These are phyloP conservation scores for Acanthamoeba pearcei DNA, from an alignment of 208 protist species.

Conservation along the genomic window DNA sequence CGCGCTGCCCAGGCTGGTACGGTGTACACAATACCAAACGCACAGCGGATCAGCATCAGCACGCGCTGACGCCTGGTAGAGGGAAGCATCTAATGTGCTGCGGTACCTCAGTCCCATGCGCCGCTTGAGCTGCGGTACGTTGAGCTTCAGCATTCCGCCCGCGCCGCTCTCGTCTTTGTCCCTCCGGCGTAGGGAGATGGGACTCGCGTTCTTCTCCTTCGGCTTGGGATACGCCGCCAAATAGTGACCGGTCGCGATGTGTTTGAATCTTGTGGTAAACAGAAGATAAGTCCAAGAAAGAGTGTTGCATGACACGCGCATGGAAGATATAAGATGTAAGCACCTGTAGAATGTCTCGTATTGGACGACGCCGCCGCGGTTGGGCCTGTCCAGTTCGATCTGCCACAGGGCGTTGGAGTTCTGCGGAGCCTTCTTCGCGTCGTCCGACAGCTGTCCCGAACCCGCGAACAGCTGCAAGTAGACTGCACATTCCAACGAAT, in stretches of 20 bases:
- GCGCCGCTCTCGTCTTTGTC: background rate
- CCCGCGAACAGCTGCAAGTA: background rate
- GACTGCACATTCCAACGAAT: background rate
- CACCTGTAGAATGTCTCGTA: constrained; percentile 8
- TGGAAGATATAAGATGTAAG: background rate
- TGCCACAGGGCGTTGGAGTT: constrained; percentile 58
- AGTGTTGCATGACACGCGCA: too few relatives aligned
- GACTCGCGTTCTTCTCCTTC: constrained; percentile 28
- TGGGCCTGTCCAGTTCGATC: constrained; percentile 55
- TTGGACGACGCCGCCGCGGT: background rate
- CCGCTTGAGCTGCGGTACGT: background rate
- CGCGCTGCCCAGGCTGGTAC: background rate
- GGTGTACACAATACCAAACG: background rate
- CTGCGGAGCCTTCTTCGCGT: background rate
- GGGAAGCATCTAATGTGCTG: background rate
- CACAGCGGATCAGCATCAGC: background rate
- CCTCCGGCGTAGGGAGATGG: background rate
- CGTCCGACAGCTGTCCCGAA: background rate
- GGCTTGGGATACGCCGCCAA: background rate
- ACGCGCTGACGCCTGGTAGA: background rate
- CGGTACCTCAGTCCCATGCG: background rate
- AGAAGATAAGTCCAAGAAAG: too few relatives aligned
- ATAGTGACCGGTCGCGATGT: constrained; percentile 43
- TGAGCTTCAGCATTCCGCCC: background rate
- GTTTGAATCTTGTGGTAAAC: background rate